A percentile compares a stretch with the other conserved stretches of the same genome.
Evolutionary conservation across 2,329 filamentous ascomycete genomes (phyloP).

Genomic region (Pezizomycotina sp.): DNA sequence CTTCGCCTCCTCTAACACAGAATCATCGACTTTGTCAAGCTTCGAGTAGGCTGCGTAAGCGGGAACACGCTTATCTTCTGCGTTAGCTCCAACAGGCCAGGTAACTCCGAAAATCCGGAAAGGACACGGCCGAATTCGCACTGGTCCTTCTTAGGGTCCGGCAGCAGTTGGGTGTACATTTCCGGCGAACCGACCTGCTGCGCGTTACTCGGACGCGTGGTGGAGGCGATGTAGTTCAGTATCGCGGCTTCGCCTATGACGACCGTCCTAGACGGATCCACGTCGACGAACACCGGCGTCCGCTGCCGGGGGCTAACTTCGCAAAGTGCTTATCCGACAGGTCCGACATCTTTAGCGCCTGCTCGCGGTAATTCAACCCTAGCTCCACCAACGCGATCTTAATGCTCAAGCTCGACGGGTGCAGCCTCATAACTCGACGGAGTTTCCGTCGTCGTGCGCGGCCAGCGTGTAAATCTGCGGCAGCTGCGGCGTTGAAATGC

Average conservation of each 20-base stretch:
- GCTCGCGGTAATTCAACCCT: conserved; percentile 9
- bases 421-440: conserved; percentile 28
- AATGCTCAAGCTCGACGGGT: conserved; percentile 27
- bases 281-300: conserved; percentile 22
- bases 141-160: conserved; percentile 1
- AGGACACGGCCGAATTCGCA: too few relatives aligned
- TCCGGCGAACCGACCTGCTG: too few relatives aligned
- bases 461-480: too few relatives aligned
- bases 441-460: too few relatives aligned
- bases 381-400: conserved; percentile 23
- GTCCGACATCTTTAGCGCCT: conserved; percentile 1
- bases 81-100: too few relatives aligned
- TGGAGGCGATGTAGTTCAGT: conserved; percentile 23
- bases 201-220: conserved; percentile 7
- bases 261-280: conserved; percentile 22
- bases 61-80: too few relatives aligned
- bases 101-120: too few relatives aligned
- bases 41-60: too few relatives aligned
- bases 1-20: too few relatives aligned
- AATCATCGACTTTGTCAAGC: too few relatives aligned
- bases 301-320: conserved; percentile 10
- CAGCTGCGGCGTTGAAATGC: conserved; percentile 35
- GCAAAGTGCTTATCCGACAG: conserved; percentile 6
- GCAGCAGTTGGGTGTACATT: neutral
- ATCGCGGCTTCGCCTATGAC: conserved; percentile 22